Conservation (phyloP, 2,329 filamentous ascomycete genomes). For the Epichloe uncinata region DNA sequence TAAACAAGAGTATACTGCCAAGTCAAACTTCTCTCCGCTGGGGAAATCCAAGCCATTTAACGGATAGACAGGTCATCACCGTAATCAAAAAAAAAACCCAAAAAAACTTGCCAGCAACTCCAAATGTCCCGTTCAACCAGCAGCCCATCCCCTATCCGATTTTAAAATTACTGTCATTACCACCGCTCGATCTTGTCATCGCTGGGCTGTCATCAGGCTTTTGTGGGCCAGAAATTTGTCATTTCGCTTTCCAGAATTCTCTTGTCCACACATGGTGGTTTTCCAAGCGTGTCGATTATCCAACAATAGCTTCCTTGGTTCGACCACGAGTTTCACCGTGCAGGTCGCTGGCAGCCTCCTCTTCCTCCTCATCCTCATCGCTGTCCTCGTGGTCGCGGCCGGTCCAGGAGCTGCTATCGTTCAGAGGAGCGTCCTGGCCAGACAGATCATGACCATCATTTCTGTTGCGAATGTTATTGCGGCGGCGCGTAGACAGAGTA, state of each 20-base stretch:
- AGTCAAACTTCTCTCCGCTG: conserved; percentile 11
- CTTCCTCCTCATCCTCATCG: conserved; percentile 49
- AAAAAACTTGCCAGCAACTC: conserved; percentile 12
- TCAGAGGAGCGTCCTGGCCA: conserved; percentile 64
- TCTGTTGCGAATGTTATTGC: conserved; percentile 53
- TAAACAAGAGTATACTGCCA: conserved; percentile 16
- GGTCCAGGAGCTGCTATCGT: conserved; percentile 76
- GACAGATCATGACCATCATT: conserved; percentile 68
- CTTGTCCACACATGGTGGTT: neutral
- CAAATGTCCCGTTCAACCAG: conserved; percentile 11
- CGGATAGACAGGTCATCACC: neutral
- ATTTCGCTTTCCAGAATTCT: neutral
- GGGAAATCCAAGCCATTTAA: conserved; percentile 12
- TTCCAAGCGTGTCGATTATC: conserved; percentile 17
- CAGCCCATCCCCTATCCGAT: conserved; percentile 1
- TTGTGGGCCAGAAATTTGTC: neutral
- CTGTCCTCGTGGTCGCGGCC: conserved; percentile 54
- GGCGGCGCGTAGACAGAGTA: conserved; percentile 73
- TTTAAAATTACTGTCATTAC: conserved; percentile 6
- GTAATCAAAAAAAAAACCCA: neutral
- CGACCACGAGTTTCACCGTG: conserved; percentile 45
- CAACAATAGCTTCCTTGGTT: conserved; percentile 36
- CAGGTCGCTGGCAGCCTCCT: conserved; percentile 38
- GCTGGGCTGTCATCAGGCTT: neutral
- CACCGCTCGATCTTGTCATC: conserved; percentile 1